Conservation (phyloP, 2,329 filamentous ascomycete genomes). For the Fonsecaea monophora region DNA sequence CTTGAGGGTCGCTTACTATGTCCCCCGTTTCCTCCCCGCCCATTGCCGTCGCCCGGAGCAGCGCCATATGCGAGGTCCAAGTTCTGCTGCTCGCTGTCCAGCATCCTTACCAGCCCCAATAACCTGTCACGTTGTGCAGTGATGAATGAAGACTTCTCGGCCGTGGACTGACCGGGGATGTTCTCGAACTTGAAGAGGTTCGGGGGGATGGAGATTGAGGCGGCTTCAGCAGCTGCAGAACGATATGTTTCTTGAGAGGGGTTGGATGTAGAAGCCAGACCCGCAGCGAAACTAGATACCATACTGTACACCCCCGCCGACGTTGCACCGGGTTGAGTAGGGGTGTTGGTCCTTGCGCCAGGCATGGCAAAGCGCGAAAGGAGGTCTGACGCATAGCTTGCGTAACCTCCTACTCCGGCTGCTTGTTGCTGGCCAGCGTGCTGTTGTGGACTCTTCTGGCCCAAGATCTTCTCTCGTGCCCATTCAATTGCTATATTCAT, state of each 20-base stretch:
- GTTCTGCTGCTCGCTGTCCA: conserved; percentile 77
- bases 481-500: conserved; percentile 73
- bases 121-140: conserved; percentile 79
- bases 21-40: conserved; percentile 4
- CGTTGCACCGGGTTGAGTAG: conserved; percentile 40
- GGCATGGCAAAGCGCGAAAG: conserved; percentile 88
- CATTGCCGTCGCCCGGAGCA: conserved; percentile 31
- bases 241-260: conserved; percentile 12
- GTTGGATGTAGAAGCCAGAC: conserved; percentile 46
- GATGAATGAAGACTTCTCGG: conserved; percentile 77
- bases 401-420: conserved; percentile 44
- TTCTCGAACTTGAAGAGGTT: conserved; percentile 78
- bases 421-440: conserved; percentile 41
- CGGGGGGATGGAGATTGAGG: conserved; percentile 45
- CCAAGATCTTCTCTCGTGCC: conserved; percentile 78
- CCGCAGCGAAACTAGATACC: conserved; percentile 73
- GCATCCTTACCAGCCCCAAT: conserved; percentile 73
- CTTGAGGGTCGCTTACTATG: conserved; percentile 35
- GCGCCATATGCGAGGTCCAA: conserved; percentile 57
- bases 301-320: conserved; percentile 76
- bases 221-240: conserved; percentile 32
- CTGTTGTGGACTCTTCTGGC: conserved; percentile 67
- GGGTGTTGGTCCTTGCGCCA: conserved; percentile 64
- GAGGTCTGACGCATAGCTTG: conserved; percentile 76
- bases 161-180: conserved; percentile 60